phyloP scores from a whole-genome alignment of 2,329 filamentous ascomycete genomes.

The Cyanodermella asteris region DNA sequence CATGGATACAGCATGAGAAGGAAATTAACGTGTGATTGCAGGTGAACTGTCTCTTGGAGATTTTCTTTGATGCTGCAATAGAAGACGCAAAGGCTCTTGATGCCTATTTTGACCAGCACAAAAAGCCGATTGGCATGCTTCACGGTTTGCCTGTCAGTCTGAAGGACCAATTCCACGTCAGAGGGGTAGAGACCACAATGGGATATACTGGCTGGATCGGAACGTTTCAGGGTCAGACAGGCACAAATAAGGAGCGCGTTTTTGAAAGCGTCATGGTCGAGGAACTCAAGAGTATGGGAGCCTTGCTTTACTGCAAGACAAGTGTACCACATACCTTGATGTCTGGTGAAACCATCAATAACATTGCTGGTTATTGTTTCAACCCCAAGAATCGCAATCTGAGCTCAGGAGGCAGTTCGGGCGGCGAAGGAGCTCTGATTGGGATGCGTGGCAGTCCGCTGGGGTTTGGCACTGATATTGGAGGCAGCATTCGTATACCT shows the following conservation, averaged over 20 bases:
- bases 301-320: constrained; percentile 33
- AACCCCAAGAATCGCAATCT: constrained; percentile 35
- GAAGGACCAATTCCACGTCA: constrained; percentile 26
- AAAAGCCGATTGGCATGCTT: constrained; percentile 31
- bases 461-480: constrained; percentile 37
- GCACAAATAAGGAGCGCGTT: constrained; percentile 25
- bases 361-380: constrained; percentile 34
- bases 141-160: constrained; percentile 39
- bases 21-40: constrained; percentile 4
- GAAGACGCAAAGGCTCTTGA: constrained; percentile 27
- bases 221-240: constrained; percentile 32
- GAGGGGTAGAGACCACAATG: constrained; percentile 34
- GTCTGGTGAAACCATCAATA: constrained; percentile 38
- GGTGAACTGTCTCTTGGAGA: constrained; percentile 31
- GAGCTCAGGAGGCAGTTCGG: constrained; percentile 34
- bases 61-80: constrained; percentile 31
- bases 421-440: constrained; percentile 36
- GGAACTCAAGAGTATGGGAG: constrained; percentile 30
- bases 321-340: constrained; percentile 34
- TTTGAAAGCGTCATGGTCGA: constrained; percentile 37
- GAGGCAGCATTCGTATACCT: constrained; percentile 35
- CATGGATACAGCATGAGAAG: background rate
- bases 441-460: constrained; percentile 29
- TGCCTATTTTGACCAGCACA: constrained; percentile 19
- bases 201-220: constrained; percentile 44